Conservation (phyloP, 2,329 filamentous ascomycete species). For the Mycogone perniciosa region DNA sequence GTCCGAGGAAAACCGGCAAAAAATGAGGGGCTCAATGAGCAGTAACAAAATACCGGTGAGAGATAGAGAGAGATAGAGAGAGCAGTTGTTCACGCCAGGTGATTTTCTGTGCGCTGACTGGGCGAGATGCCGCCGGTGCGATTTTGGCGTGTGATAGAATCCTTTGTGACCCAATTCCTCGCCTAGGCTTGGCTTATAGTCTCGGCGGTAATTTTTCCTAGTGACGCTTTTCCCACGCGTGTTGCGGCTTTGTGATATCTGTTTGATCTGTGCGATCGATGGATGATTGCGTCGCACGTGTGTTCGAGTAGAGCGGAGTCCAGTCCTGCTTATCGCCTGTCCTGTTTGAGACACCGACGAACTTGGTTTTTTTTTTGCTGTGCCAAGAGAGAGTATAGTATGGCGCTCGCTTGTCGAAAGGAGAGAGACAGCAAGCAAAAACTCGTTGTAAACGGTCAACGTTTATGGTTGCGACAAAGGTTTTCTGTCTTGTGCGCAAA, state of each 20-base stretch:
- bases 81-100: slow-evolving; percentile 3
- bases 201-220: background rate
- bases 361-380: slow-evolving; percentile 1
- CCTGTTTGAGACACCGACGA: slow-evolving; percentile 1
- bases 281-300: slow-evolving; percentile 6
- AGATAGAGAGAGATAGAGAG: background rate
- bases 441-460: background rate
- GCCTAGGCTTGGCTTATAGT: background rate
- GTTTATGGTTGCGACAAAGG: background rate
- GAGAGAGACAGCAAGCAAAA: background rate
- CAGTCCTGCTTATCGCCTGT: slow-evolving; percentile 3
- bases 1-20: background rate
- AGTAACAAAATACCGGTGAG: background rate
- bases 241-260: background rate
- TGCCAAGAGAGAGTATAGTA: background rate
- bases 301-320: slow-evolving; percentile 5
- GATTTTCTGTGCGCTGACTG: background rate
- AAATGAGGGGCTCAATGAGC: background rate
- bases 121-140: background rate
- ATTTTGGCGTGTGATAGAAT: background rate
- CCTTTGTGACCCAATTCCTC: background rate
- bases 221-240: background rate
- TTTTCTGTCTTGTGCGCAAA: background rate
- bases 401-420: background rate
- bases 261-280: background rate